Base-by-base conservation (phyloP, 805 yeast genomes). In the Kuraishia piskuri region DNA sequence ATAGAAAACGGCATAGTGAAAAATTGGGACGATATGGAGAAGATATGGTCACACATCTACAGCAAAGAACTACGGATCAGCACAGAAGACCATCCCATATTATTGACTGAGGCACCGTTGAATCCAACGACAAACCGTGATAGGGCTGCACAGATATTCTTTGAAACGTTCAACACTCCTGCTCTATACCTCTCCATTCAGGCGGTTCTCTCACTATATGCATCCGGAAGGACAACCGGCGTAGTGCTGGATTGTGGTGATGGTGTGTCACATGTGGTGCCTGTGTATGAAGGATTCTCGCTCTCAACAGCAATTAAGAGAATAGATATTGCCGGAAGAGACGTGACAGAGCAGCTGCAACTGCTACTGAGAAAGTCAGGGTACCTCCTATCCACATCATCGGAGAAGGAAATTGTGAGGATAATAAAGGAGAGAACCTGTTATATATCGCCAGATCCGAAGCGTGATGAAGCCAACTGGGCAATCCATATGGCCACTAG, bases 241-340 rank as follows among this genome's bases (percentile, higher is more conserved):
- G 79, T 89, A 44, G 96, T 89, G 2, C 63, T 92, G 12, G 97
- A 91, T 63, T 79, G 86, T n/a, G 97, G 97, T 4, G 97, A 91
- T 66, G 97, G 97, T 3, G 96, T 90, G 23, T 79, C 88, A 45
- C 91, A 88, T 62, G 76, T 87, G 8, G 96, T 90, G 1, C 97
- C 97, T 0, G 89, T 92, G 0, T 92, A 82, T 67, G 90, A 90
- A 56, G 98, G 98, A 4, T 91, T 89, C 66, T 76, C 91, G 12
- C 65, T 91, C 17, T 84, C 91, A 0, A 75, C 84, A 1, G 82
- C 91, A 2, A 81, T 88, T 22, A 79, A 80, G 65, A 69, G 97
- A 53, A 73, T 86, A 56, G 94, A 90, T 63, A 65, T 90, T 23
- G 97, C 94, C 0, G 98, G 98, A 0, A 66, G 94, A 48, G 96